Percentiles rank a stretch among this genome's conserved stretches.
These are phyloP conservation scores for Schizosaccharomyces versatilis DNA, from an alignment of 1,139 yeast genomes.

Conservation along the genomic window DNA sequence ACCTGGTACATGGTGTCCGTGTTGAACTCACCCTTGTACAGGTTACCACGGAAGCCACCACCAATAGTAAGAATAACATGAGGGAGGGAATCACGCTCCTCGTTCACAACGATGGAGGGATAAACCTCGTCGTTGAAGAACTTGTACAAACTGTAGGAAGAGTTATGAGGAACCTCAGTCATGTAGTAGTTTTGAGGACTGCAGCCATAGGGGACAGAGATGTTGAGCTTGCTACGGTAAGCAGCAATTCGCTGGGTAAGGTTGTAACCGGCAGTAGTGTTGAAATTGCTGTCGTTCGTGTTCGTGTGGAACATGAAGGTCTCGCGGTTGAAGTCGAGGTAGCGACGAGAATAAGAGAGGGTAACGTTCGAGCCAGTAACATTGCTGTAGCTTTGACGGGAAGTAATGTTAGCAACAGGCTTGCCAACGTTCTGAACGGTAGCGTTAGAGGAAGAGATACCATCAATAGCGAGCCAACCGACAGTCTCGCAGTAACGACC, in stretches of 20 bases:
- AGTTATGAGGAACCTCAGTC: neutral
- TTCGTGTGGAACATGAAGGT: neutral
- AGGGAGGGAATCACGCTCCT: constrained; percentile 20
- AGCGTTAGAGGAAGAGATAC: constrained; percentile 3
- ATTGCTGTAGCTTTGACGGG: constrained; percentile 5
- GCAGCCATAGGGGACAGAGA: neutral
- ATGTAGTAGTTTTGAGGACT: neutral
- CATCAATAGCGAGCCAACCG: constrained; percentile 46
- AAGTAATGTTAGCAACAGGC: constrained; percentile 3
- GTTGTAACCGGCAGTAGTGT: neutral
- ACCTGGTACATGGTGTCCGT: constrained; percentile 60
- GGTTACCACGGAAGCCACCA: constrained; percentile 73
- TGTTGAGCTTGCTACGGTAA: neutral
- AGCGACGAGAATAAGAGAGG: constrained; percentile 8
- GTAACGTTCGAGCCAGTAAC: constrained; percentile 7
- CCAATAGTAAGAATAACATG: constrained; percentile 57
- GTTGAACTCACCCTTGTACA: constrained; percentile 70
- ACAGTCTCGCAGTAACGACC: constrained; percentile 85
- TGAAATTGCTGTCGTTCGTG: neutral
- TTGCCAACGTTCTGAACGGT: neutral
- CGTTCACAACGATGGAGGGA: constrained; percentile 26
- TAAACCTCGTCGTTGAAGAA: constrained; percentile 22
- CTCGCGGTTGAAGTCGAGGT: neutral
- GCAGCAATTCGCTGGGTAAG: neutral
- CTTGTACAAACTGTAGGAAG: neutral